Percentiles rank a stretch among this genome's conserved stretches.
Conservation (phyloP, 805 yeast genomes). For the Candida hispaniensis region DNA sequence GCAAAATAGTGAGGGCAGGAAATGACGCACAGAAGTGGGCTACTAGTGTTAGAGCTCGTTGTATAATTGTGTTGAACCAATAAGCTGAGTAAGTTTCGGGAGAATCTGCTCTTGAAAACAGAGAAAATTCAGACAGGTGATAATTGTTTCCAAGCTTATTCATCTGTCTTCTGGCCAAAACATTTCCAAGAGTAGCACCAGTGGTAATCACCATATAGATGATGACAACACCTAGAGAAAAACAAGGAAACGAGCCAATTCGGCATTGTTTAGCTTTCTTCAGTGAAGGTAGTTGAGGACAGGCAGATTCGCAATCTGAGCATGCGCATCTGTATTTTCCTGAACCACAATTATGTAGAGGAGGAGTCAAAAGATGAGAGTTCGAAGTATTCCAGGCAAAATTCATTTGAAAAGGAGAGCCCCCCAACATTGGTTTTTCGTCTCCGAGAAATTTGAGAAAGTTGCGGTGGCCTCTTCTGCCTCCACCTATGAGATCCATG, state of each 20-base stretch:
- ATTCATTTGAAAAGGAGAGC: slow-evolving; percentile 90
- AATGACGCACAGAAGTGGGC: slow-evolving; percentile 51
- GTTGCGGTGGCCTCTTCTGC: slow-evolving; percentile 61
- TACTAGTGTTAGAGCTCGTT: slow-evolving; percentile 37
- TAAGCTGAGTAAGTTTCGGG: slow-evolving; percentile 25
- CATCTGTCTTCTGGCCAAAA: background rate
- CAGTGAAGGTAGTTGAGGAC: slow-evolving; percentile 56
- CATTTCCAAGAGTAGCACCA: slow-evolving; percentile 1
- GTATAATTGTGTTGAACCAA: slow-evolving; percentile 39
- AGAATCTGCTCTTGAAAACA: slow-evolving; percentile 3
- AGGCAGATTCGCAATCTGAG: slow-evolving; percentile 72
- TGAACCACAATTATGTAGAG: slow-evolving; percentile 46
- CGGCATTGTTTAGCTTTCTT: slow-evolving; percentile 36
- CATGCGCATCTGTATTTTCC: slow-evolving; percentile 70
- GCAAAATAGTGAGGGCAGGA: slow-evolving; percentile 45
- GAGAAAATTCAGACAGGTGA: slow-evolving; percentile 7
- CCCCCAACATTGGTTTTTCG: slow-evolving; percentile 86
- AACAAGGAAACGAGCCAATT: slow-evolving; percentile 59
- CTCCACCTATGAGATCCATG: slow-evolving; percentile 97
- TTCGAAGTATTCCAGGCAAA: slow-evolving; percentile 38
- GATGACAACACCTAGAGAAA: slow-evolving; percentile 50
- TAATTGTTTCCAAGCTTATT: too few relatives aligned
- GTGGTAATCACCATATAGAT: slow-evolving; percentile 35
- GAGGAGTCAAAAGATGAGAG: slow-evolving; percentile 24
- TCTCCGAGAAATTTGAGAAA: slow-evolving; percentile 88